Base-by-base conservation (phyloP, 2,329 filamentous ascomycete genomes). In the Aspergillus puulaauensis region DNA sequence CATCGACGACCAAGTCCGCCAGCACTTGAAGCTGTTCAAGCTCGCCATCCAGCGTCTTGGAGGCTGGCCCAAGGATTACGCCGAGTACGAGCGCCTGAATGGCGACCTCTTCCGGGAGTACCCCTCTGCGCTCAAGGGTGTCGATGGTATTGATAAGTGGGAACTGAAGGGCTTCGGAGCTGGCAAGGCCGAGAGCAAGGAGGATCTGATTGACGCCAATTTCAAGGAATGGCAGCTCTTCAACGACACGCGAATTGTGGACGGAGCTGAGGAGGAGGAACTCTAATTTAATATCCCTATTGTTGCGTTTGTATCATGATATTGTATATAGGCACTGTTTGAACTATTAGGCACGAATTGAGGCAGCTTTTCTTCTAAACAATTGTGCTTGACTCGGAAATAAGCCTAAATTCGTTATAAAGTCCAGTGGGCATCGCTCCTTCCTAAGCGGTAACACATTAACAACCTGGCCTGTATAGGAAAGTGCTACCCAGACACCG, bases 101-200 rank as follows among this genome's bases (percentile, higher is more conserved):
- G 75, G 73, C 0, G 72, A 79, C 48, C 51, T 82, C 6, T 80
- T 79, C 67, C 63, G 69, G 5, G 67, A 69, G 17, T 82, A 76
- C 60, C 68, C 68, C 4, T 56, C 63, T 4, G 70, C 75, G 27
- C 68, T 81, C 65, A 74, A 77, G 63, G 74, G 73, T 1, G 66
- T 75, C 0, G 74, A 78, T 57, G 78, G 77, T 1, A 75, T 79
- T 0, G 79, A 81, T 69, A 80, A 78, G 69, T 81, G 79, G 80
- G 68, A 74, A 53, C 66, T 77, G 12, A 79, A 80, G 66, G 70
- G 64, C 0, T 81, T 76, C 63, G 79, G 79, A 0, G 54, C 58
- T 7, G 80, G 80, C 3, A 80, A 79, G 69, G 80, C 80, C 2
- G 76, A 80, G 67, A 70, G 68, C 15, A 65, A 71, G 24, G 64